Conservation (phyloP, 805 yeast species). For the Barnettozyma botsteinii region DNA sequence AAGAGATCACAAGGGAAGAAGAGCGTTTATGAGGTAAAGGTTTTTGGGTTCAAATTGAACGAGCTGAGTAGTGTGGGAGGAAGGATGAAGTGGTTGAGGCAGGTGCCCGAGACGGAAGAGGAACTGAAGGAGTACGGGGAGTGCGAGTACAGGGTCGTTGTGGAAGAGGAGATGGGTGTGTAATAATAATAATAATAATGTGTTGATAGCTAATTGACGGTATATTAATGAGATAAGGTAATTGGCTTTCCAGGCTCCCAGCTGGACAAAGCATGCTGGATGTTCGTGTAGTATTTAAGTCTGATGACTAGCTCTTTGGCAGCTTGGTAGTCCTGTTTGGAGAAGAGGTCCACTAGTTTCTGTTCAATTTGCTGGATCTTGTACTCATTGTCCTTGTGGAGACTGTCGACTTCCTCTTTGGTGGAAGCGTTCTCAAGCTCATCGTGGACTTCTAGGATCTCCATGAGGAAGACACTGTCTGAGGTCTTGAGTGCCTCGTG, state of each 20-base stretch:
- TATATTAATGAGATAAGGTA: constrained; percentile 53
- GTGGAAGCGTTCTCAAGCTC: constrained; percentile 59
- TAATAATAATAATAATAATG: background rate
- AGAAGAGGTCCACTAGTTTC: constrained; percentile 42
- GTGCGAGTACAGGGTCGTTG: constrained; percentile 61
- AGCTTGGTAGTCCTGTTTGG: constrained; percentile 40
- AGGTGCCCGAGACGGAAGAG: constrained; percentile 56
- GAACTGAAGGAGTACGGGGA: constrained; percentile 57
- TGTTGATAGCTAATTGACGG: too few relatives aligned
- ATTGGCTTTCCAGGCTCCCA: constrained; percentile 73
- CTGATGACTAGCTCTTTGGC: constrained; percentile 65
- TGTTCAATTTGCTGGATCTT: constrained; percentile 45
- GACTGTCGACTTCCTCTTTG: constrained; percentile 49
- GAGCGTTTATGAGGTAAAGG: constrained; percentile 53
- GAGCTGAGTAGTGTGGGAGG: constrained; percentile 77
- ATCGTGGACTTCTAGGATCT: constrained; percentile 82
- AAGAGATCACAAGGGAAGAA: constrained; percentile 58
- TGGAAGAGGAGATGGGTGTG: constrained; percentile 22
- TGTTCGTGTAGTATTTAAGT: constrained; percentile 79
- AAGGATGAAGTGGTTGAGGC: constrained; percentile 94
- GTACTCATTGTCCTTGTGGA: constrained; percentile 50
- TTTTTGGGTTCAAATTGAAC: constrained; percentile 83
- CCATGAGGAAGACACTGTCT: constrained; percentile 59
- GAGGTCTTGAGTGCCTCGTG: constrained; percentile 45
- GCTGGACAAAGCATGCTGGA: constrained; percentile 65